These are phyloP conservation scores for Calocera viscosa DNA, from an alignment of 768 basidiomycete species.

Conservation along the genomic window DNA sequence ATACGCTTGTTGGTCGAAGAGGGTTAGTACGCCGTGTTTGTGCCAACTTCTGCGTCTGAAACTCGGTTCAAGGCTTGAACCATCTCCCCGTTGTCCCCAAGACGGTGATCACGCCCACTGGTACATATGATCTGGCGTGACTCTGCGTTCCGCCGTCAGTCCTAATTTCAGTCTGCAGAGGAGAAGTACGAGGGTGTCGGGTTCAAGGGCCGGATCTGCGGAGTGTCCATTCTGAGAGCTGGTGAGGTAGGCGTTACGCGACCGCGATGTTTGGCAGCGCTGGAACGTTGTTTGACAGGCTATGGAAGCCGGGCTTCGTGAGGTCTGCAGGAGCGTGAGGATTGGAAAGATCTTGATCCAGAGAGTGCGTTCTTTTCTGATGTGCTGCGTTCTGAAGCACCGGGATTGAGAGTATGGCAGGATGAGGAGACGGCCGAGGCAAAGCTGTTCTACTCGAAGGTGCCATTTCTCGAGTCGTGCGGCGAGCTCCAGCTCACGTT, in stretches of 20 bases:
- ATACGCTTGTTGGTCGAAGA: slow-evolving; percentile 48
- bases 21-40: slow-evolving; percentile 21
- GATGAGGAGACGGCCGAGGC: slow-evolving; percentile 90
- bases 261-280: background rate
- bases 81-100: slow-evolving; percentile 65
- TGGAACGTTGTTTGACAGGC: slow-evolving; percentile 42
- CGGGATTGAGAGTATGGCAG: slow-evolving; percentile 30
- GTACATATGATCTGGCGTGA: slow-evolving; percentile 32
- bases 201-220: slow-evolving; percentile 93
- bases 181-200: slow-evolving; percentile 82
- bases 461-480: slow-evolving; percentile 21
- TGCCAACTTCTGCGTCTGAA: background rate
- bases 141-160: background rate
- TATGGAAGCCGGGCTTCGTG: slow-evolving; percentile 93
- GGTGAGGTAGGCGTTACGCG: slow-evolving; percentile 50
- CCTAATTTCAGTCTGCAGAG: slow-evolving; percentile 33
- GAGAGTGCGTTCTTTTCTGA: slow-evolving; percentile 41
- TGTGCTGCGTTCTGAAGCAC: background rate
- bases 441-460: slow-evolving; percentile 86
- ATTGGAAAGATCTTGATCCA: slow-evolving; percentile 99
- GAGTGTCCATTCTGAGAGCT: slow-evolving; percentile 86
- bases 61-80: slow-evolving; percentile 56
- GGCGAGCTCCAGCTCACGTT: background rate
- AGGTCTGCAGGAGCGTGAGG: slow-evolving; percentile 85
- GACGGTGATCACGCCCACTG: slow-evolving; percentile 67